Base-by-base conservation (phyloP, 345 rosid genomes). In the Rhizophora mangle region DNA sequence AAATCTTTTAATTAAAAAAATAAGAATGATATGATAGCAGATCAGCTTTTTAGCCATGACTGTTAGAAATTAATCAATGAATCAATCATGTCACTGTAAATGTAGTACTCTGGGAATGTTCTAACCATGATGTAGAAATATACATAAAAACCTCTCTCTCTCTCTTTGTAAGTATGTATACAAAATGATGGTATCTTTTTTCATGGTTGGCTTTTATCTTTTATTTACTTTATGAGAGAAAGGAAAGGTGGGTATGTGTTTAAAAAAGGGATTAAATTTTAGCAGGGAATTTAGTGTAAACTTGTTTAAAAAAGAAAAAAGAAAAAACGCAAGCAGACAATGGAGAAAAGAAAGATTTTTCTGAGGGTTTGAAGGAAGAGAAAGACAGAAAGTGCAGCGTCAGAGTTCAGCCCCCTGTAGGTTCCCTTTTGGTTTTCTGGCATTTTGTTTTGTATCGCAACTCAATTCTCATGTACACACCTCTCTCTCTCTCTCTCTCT, bases 381-480 rank as follows among this genome's bases (percentile, higher is more conserved):
- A 70, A 75, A 82, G 92, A 88, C 89, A 88, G 89, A 91, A 88
- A 84, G 87, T 74, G 77, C 82, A 78, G 86, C 84, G 81, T 78
- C 87, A 89, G 81, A 77, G 72, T 64, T 79, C 58, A 78, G 81
- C 76, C 73, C 63, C 60, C 5, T 43, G 82, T 79, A 81, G 84
- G 84, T 72, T 24, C 29, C 60, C 59, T 55, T 54, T 53, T 51
- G 69, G 73, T 54, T 65, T 70, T 76, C 68, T 68, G 68, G 75
- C 29, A 21, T 82, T 74, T 85, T 71, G 43, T 56, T 68, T 69
- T 54, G 39, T 49, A 63, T 71, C 79, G 15, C 75, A 13, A 0
- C 16, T 43, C 49, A 43, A 43, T 75, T 79, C 82, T 79, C 82
- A 65, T 83, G 90, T 81, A 74, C 84, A 68, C 68, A 78, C 76